Percentiles rank a stretch among this genome's conserved stretches.
These are phyloP conservation scores for Zygosaccharomyces kombuchaensis DNA, from an alignment of 805 yeast species.

Conservation along the genomic window DNA sequence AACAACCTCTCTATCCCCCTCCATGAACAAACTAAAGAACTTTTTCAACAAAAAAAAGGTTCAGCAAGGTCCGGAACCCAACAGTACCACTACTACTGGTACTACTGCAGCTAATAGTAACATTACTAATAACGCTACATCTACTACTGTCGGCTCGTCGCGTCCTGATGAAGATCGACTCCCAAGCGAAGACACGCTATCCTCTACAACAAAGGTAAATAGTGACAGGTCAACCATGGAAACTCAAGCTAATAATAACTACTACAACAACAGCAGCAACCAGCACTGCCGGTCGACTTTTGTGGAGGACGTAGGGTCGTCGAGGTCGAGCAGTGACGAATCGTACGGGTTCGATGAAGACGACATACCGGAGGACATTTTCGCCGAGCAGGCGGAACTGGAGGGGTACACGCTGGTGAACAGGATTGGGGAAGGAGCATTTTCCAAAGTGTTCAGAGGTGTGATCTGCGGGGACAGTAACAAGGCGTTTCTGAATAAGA, in stretches of 20 bases:
- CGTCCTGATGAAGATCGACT: conserved; percentile 2
- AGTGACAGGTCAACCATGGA: conserved; percentile 9
- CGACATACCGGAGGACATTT: conserved; percentile 25
- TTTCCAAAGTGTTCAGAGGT: conserved; percentile 69
- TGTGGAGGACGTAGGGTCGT: conserved; percentile 4
- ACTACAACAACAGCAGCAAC: conserved; percentile 3
- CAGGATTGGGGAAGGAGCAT: conserved; percentile 79
- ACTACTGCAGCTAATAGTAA: neutral
- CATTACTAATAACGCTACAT: neutral
- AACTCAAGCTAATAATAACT: neutral
- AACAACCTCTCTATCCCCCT: neutral
- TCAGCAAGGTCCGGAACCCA: neutral
- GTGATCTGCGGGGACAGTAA: conserved; percentile 22
- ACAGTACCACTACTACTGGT: neutral
- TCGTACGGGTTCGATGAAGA: conserved; percentile 9
- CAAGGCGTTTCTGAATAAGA: conserved; percentile 11
- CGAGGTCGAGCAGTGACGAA: conserved; percentile 5
- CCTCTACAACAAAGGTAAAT: conserved; percentile 8
- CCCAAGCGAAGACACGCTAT: conserved; percentile 5
- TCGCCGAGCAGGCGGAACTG: conserved; percentile 37
- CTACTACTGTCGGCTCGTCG: neutral
- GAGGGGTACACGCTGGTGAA: conserved; percentile 39
- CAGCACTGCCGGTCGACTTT: conserved; percentile 5
- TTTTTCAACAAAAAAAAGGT: conserved; percentile 18
- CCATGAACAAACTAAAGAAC: conserved; percentile 17